phyloP scores from a whole-genome alignment of 352 stramenopile genomes.

The Phytopythium helicoides region DNA sequence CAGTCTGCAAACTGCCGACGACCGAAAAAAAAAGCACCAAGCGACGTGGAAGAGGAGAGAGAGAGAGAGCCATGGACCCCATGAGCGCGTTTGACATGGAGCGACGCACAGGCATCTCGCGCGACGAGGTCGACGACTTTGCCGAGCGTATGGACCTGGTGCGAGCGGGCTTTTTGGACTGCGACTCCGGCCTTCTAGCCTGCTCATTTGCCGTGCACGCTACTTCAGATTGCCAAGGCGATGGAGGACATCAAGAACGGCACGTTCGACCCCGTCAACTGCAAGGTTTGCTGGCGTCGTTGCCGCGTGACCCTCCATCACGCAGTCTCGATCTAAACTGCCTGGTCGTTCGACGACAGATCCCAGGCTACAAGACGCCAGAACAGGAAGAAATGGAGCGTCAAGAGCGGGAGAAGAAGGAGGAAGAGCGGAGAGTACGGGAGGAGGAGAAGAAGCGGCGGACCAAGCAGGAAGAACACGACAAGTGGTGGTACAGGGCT shows the following conservation, averaged over 20 bases:
- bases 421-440: slow-evolving; percentile 35
- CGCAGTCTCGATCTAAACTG: too few relatives aligned
- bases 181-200: too few relatives aligned
- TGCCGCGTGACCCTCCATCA: too few relatives aligned
- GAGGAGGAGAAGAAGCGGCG: slow-evolving; percentile 39
- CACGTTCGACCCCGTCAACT: slow-evolving; percentile 70
- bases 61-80: slow-evolving; percentile 44
- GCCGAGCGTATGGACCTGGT: slow-evolving; percentile 68
- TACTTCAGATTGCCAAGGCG: slow-evolving; percentile 66
- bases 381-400: slow-evolving; percentile 68
- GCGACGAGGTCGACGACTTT: slow-evolving; percentile 75
- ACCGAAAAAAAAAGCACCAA: too few relatives aligned
- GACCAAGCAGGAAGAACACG: slow-evolving; percentile 54
- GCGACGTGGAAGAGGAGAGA: too few relatives aligned
- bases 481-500: slow-evolving; percentile 67
- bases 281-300: slow-evolving; percentile 36
- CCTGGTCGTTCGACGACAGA: slow-evolving; percentile 19
- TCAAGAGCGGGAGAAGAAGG: slow-evolving; percentile 24
- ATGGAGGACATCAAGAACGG: slow-evolving; percentile 82
- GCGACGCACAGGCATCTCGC: slow-evolving; percentile 55
- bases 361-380: slow-evolving; percentile 73
- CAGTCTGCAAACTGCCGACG: too few relatives aligned
- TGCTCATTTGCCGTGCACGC: too few relatives aligned
- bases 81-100: slow-evolving; percentile 69
- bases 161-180: neutral